These are phyloP conservation scores for Ormosia emarginata DNA, from an alignment of 306 rosid species.

Conservation along the genomic window DNA sequence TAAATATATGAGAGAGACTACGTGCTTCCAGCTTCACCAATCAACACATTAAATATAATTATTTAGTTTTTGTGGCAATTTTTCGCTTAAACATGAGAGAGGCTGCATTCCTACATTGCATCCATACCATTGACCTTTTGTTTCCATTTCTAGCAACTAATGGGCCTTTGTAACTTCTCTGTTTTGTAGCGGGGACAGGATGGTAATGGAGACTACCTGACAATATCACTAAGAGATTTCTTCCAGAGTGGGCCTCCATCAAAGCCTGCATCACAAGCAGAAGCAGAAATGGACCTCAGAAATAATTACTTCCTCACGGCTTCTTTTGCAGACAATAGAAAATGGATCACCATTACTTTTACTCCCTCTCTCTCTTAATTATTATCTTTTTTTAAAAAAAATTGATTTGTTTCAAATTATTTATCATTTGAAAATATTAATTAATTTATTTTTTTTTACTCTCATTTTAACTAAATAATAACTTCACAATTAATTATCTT, in stretches of 20 bases:
- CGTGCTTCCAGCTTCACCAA: not conserved
- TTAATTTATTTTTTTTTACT: no score
- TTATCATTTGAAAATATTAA: no score
- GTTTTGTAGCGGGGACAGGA: not conserved
- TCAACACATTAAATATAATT: not conserved
- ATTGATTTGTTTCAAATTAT: no score
- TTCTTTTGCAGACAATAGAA: constrained; percentile 27
- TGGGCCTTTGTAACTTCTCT: constrained; percentile 5
- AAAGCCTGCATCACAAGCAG: not conserved
- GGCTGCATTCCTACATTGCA: not conserved
- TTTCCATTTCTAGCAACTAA: constrained; percentile 12
- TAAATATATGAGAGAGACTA: no score
- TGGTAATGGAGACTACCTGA: not conserved
- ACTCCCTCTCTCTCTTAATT: no score
- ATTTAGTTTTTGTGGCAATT: not conserved
- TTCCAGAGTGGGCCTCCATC: constrained; percentile 38
- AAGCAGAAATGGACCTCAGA: not conserved
- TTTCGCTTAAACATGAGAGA: not conserved
- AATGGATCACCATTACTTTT: constrained; percentile 42
- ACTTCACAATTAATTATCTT: no score
- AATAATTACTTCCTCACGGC: not conserved
- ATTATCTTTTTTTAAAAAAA: no score
- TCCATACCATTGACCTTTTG: not conserved
- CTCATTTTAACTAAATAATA: no score
- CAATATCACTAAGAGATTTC: not conserved